Evolutionary conservation across 1,139 yeast genomes (phyloP), one percentile per base, ranked within the genome.

Genomic region (Sugiyamaella pinicola): DNA sequence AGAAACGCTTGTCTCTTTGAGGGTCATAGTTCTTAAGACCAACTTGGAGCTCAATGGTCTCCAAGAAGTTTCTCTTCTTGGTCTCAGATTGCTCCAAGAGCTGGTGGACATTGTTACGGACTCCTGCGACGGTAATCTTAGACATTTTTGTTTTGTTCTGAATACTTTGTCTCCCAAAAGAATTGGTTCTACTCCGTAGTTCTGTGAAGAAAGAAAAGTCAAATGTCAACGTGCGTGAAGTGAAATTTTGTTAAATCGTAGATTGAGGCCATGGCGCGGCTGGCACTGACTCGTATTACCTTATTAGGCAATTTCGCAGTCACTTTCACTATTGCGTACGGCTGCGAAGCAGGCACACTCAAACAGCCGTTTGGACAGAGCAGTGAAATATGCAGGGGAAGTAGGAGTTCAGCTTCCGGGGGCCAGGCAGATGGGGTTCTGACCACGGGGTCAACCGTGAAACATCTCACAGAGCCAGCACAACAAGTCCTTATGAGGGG

Each of bases 1-100:
- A 91, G 98, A 95, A 95, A 89, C 99, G 98, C 93, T 95, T 95
- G 81, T 95, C 99, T 87, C 99, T 91, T 84, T 95, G 99, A 76
- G 99, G 98, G 80, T 95, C 99, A 82, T 95, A 95, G 96, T 93
- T 93, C 93, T 95, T 95, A 74, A 95, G 85, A 78, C 99, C 99
- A 74, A 95, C 96, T 83, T 95, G 99, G 77, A 95, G 86, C 83
- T 95, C 99, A 74, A 95, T 91, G 79, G 99, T 93, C 85, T 95
- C 99, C 81, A 93, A 87, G 83, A 95, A 95, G 96, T 95, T 93
- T 87, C 99, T 90, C 96, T 93, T 93, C 89, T 93, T 93, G 84
- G 95, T 87, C 78, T 89, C 95, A 74, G 99, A 90, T 83, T 77
- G 85, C 75, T 85, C 87, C 78, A 95, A 82, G 74, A 95, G 82